Evolutionary conservation across 768 basidiomycete species (phyloP).

Genomic region (Termitomyces sp.): DNA sequence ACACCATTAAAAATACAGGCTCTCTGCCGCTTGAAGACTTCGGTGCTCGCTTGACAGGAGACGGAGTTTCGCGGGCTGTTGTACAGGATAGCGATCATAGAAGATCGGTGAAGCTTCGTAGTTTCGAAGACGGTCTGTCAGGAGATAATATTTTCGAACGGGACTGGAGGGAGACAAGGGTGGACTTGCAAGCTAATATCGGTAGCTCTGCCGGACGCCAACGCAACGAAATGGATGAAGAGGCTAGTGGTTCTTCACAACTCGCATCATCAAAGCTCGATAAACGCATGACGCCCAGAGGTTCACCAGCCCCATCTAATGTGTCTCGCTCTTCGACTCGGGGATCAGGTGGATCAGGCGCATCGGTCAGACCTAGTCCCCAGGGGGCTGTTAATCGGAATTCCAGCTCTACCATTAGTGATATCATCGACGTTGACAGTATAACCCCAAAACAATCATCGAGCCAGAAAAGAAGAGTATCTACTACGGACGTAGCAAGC

Average conservation of each 20-base stretch:
- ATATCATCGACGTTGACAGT: constrained; percentile 39
- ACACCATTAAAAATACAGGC: constrained; percentile 55
- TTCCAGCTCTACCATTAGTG: constrained; percentile 40
- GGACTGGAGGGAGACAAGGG: constrained; percentile 74
- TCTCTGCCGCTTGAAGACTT: constrained; percentile 74
- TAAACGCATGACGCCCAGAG: constrained; percentile 23
- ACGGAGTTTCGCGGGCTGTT: constrained; percentile 35
- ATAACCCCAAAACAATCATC: constrained; percentile 18
- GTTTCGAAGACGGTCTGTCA: constrained; percentile 61
- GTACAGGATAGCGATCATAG: constrained; percentile 24
- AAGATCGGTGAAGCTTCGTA: constrained; percentile 42
- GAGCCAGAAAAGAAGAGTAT: constrained; percentile 48
- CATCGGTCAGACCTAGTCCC: constrained; percentile 53
- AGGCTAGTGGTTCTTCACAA: constrained; percentile 13
- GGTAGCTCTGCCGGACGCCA: constrained; percentile 14
- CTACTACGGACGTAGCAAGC: constrained; percentile 24
- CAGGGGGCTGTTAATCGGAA: constrained; percentile 31
- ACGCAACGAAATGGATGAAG: constrained; percentile 19
- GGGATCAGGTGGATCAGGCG: constrained; percentile 46
- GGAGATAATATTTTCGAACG: constrained; percentile 63
- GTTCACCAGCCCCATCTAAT: constrained; percentile 39
- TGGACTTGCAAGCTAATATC: constrained; percentile 33
- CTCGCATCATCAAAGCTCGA: constrained; percentile 14
- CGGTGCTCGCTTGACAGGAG: constrained; percentile 59
- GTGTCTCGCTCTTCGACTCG: constrained; percentile 40